Evolutionary conservation across 352 stramenopile species (phyloP).

Genomic region (Achlya hypogyna): DNA sequence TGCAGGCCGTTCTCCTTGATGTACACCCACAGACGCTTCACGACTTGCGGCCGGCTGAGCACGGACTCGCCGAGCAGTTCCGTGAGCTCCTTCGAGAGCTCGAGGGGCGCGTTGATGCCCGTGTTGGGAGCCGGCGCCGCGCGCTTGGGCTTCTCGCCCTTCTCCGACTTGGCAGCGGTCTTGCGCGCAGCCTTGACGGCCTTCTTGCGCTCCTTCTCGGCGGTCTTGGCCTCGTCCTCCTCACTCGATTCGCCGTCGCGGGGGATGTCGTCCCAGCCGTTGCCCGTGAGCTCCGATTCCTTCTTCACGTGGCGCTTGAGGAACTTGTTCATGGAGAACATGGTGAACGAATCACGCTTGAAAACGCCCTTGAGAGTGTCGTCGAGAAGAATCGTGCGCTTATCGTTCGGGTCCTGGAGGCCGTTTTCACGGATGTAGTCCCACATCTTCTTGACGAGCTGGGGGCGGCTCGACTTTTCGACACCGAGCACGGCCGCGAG

Average conservation of each 20-base stretch:
- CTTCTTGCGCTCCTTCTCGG: slow-evolving; percentile 21
- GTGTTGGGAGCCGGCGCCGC: slow-evolving; percentile 17
- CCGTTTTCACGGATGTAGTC: slow-evolving; percentile 93
- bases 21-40: slow-evolving; percentile 30
- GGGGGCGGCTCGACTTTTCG: slow-evolving; percentile 76
- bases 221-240: slow-evolving; percentile 50
- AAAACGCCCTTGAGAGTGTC: slow-evolving; percentile 76
- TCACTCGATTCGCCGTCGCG: slow-evolving; percentile 72
- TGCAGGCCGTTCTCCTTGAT: slow-evolving; percentile 31
- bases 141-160: slow-evolving; percentile 17
- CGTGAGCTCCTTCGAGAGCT: slow-evolving; percentile 20
- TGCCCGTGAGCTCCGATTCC: slow-evolving; percentile 42
- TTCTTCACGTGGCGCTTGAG: slow-evolving; percentile 81
- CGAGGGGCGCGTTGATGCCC: slow-evolving; percentile 18
- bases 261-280: slow-evolving; percentile 60
- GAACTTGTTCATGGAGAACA: slow-evolving; percentile 87
- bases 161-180: slow-evolving; percentile 9
- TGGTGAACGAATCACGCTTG: slow-evolving; percentile 75
- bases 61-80: slow-evolving; percentile 17
- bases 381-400: slow-evolving; percentile 89
- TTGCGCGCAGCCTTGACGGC: slow-evolving; percentile 15
- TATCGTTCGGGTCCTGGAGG: slow-evolving; percentile 92
- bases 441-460: slow-evolving; percentile 94
- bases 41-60: slow-evolving; percentile 21
- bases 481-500: slow-evolving; percentile 67